Evolutionary conservation across 257 asterid genomes (phyloP), one percentile per base, ranked within the genome.

Genomic region (Jacaranda copaia): DNA sequence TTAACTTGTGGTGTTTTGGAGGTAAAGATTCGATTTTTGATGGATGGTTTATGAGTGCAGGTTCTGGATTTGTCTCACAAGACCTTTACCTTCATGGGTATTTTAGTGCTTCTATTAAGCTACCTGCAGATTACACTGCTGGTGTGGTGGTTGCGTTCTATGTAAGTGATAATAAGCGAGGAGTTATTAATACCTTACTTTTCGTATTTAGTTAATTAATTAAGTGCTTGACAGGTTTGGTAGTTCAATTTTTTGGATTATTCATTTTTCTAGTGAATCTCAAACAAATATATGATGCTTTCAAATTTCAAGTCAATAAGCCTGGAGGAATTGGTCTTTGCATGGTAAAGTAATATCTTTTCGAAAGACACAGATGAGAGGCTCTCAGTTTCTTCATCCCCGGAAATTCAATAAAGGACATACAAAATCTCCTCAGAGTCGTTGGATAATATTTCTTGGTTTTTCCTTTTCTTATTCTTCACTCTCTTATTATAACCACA

Each of bases 81-180:
- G 98, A 93, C 81, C 82, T 93, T 75, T 93, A 93, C 73, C 88
- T 80, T 77, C 96, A 91, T 84, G 98, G 98, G 46, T 87, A 82
- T 71, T 93, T 91, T 75, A 93, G 97, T 82, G 98, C 97, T 80
- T 88, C 98, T 20, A 83, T 93, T 32, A 93, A 93, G 82, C 94
- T 93, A 13, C 98, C 98, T 78, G 83, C 97, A 16, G 98, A 88
- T 87, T 93, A 91, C 76, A 93, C 97, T 51, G 97, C 98, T 75
- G 98, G 98, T 10, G 98, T 93, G 63, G 98, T 93, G n/a, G 98
- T 93, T 69, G 97, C 98, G 7, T 93, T 93, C 74, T 93, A 93
- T 86, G 98, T 93, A 69, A 90, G 98, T 87, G 40, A n/a, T 14
- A 65, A n/a, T 14, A 65, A 71, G 64, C 49, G 4, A 35, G 39